These are phyloP conservation scores for Lactarius tabidus DNA, from an alignment of 768 basidiomycete genomes.

Conservation along the genomic window DNA sequence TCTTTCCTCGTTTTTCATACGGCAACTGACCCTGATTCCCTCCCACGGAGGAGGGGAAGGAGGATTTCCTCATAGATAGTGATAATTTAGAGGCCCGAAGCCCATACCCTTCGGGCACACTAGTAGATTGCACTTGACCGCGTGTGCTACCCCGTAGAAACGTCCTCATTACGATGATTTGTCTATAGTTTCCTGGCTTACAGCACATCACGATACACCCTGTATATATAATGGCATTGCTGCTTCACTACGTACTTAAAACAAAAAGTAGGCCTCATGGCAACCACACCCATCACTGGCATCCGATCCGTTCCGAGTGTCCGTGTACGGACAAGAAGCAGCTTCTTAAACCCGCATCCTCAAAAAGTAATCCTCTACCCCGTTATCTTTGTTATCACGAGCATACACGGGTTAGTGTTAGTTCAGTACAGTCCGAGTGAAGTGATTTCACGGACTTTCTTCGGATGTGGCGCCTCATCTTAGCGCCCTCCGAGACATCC, in stretches of 20 bases:
- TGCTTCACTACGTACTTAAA: not conserved
- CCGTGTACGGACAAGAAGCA: not conserved
- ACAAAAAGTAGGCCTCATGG: not conserved
- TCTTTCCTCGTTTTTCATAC: not conserved
- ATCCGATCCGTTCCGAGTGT: not conserved
- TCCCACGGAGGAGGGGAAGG: not conserved
- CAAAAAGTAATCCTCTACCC: too few species aligned
- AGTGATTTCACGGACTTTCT: not conserved
- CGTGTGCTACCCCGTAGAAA: not conserved
- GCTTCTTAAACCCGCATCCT: not conserved
- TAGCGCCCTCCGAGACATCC: not conserved
- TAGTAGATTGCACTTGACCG: not conserved
- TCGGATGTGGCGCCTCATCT: not conserved
- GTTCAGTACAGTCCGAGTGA: not conserved
- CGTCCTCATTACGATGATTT: not conserved
- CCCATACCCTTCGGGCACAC: constrained; percentile 5
- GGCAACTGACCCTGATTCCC: constrained; percentile 10
- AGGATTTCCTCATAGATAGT: not conserved
- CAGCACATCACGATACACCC: not conserved
- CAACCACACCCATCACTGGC: not conserved
- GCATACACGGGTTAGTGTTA: not conserved
- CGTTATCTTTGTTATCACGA: not conserved
- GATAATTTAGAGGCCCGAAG: constrained; percentile 6
- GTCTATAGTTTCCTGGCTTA: not conserved
- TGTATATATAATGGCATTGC: not conserved